These are phyloP conservation scores for Adansonia grandidieri DNA, from an alignment of 441 rosid species.

Conservation along the genomic window DNA sequence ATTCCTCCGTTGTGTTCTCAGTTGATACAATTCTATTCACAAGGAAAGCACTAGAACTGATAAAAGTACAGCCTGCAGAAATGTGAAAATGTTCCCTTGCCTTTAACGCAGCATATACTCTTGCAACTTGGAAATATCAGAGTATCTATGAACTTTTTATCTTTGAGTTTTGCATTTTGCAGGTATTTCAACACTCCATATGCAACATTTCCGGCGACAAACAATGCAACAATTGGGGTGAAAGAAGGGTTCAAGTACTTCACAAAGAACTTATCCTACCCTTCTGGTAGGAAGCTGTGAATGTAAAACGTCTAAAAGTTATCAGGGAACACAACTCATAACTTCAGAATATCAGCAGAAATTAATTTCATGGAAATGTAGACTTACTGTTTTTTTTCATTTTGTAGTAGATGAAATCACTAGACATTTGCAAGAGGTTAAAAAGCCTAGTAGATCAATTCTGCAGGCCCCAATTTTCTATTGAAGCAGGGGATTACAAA, in stretches of 20 bases:
- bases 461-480: neutral
- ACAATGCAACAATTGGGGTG: conserved; percentile 77
- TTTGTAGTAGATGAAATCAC: neutral
- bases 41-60: conserved; percentile 5
- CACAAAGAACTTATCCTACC: conserved; percentile 76
- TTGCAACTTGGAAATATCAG: conserved; percentile 17
- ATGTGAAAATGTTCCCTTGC: conserved; percentile 18
- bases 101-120: conserved; percentile 13
- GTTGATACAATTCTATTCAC: conserved; percentile 6
- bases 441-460: neutral
- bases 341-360: conserved; percentile 12
- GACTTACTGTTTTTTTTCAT: neutral
- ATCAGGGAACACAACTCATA: conserved; percentile 7
- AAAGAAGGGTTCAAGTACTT: conserved; percentile 84
- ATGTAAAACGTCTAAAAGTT: conserved; percentile 23
- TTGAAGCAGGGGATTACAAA: neutral
- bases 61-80: neutral
- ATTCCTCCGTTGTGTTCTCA: neutral
- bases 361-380: neutral
- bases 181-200: conserved; percentile 84
- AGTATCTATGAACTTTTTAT: conserved; percentile 31
- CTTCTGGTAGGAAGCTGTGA: conserved; percentile 80
- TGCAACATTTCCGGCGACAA: conserved; percentile 76
- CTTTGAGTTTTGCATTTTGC: conserved; percentile 73
- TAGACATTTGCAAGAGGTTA: neutral